Percentiles rank a stretch among this genome's conserved stretches.
These are phyloP conservation scores for Posidonia oceanica DNA, from an alignment of 116 monocot species.

Conservation along the genomic window DNA sequence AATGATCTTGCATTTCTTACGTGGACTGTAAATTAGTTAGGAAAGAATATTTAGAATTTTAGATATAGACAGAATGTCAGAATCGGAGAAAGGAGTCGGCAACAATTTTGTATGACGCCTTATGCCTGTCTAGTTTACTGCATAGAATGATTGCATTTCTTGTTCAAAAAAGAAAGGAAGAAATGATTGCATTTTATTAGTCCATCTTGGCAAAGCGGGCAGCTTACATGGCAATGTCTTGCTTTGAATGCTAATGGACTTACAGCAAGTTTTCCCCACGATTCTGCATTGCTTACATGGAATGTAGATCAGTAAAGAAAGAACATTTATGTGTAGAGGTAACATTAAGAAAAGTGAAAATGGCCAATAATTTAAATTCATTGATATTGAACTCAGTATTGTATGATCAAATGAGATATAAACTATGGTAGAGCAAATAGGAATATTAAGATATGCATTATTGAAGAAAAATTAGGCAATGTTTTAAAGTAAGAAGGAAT, in stretches of 20 bases:
- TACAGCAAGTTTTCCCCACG: background rate
- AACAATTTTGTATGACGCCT: too few species aligned
- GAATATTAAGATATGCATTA: too few species aligned
- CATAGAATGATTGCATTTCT: background rate
- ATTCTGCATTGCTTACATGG: background rate
- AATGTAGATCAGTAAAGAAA: background rate
- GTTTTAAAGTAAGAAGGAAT: background rate
- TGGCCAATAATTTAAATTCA: too few species aligned
- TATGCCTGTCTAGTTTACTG: background rate
- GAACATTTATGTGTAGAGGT: background rate
- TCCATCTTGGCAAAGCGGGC: conserved; percentile 25
- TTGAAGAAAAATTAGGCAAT: background rate
- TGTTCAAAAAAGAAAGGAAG: background rate
- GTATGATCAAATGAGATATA: too few species aligned
- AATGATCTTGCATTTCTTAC: background rate
- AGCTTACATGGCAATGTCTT: conserved; percentile 4
- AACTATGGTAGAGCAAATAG: too few species aligned
- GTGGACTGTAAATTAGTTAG: background rate
- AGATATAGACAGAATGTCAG: too few species aligned
- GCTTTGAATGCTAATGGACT: conserved; percentile 9
- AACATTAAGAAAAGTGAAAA: too few species aligned
- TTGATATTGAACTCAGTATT: too few species aligned
- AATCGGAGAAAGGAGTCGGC: too few species aligned
- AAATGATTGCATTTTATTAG: background rate
- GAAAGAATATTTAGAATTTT: background rate